Base-by-base conservation (phyloP, 257 asterid genomes). In the Nicotiana obtusifolia region DNA sequence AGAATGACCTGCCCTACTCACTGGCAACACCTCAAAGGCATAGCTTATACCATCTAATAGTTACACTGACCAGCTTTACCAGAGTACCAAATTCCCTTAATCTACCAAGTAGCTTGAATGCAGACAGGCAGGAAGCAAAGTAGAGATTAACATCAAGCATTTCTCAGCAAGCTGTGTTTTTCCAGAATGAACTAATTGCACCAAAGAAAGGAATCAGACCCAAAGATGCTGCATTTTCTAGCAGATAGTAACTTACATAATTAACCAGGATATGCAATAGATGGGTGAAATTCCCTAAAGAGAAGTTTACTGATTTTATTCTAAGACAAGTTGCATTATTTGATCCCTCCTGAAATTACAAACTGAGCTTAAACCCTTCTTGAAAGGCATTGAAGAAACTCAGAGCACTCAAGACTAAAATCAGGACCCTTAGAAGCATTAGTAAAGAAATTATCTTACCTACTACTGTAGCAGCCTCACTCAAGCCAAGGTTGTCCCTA, bases 391-490 rank as follows among this genome's bases (percentile, higher is more conserved):
- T 64, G 15, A 76, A 13, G 15, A 28, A 5, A 57, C 5, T 30
- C 28, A 3, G 41, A 82, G 5, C 7, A 35, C 68, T 24, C 35
- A 53, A 78, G 53, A 69, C n/a, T 33, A 69, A 73, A 73, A 47
- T 73, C 4, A 71, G 5, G 60, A 6, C n/a, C 78, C 60, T 13
- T 7, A 31, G 41, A 73, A 47, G 24, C 59, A 73, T 47, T 47
- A 47, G 61, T 3, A 47, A 15, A 73, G 22, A 71, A 56, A 56
- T 61, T 64, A 66, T 57, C 93, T 76, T 85, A 96, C 99, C 99
- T 78, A 92, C 4, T 5, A 95, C 94, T 0, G 98, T 91, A 24
- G 97, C 78, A 81, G 86, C 88, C 90, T 95, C 98, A 20, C 97
- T 91, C 66, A 89, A 81, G 64, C 98, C 98, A 65, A 93, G 89